phyloP scores from a whole-genome alignment of 805 yeast genomes.

The Pichia manshurica region DNA sequence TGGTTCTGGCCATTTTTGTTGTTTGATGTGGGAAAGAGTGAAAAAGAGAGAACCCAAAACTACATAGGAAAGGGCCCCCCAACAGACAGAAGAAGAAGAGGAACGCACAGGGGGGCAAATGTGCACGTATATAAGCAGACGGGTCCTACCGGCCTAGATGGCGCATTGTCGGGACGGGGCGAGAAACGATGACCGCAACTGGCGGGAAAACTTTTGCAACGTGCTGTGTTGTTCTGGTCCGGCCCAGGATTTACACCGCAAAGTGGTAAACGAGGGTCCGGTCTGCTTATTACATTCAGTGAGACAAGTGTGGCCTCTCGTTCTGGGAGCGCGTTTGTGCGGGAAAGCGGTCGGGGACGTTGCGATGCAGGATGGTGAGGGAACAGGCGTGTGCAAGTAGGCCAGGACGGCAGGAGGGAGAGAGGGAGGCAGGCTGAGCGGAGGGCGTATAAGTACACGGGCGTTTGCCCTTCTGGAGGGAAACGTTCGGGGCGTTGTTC shows the following conservation, averaged over 20 bases:
- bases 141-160: no score
- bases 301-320: background rate
- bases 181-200: no score
- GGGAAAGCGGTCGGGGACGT: no score
- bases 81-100: background rate
- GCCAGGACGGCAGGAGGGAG: no score
- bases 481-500: background rate
- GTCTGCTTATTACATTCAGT: background rate
- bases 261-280: background rate
- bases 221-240: background rate
- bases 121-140: background rate
- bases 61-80: background rate
- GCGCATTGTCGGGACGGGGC: no score
- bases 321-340: no score
- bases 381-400: no score
- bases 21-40: background rate
- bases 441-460: background rate
- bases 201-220: no score
- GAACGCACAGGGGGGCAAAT: background rate
- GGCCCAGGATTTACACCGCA: background rate
- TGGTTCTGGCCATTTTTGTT: constrained; percentile 76
- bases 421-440: no score
- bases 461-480: background rate
- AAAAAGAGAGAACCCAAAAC: background rate
- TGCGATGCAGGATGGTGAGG: no score